Percentiles rank a stretch among this genome's conserved stretches.
Conservation (phyloP, 805 yeast genomes). For the Kluyveromyces wickerhamii region DNA sequence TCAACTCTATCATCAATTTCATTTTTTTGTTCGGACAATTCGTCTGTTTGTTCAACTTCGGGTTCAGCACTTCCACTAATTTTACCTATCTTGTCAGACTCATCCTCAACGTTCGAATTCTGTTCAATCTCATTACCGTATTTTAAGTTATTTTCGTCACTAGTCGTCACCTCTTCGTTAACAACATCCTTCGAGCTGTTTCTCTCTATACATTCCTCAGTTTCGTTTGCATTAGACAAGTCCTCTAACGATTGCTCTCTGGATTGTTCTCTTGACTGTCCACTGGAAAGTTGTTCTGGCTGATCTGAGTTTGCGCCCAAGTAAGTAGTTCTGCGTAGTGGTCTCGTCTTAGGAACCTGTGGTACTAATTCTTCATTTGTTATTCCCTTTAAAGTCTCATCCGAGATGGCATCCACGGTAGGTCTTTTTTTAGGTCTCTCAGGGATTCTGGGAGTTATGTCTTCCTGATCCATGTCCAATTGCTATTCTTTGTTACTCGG, state of each 20-base stretch:
- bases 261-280: slow-evolving; percentile 1
- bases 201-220: background rate
- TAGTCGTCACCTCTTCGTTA: background rate
- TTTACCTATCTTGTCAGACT: background rate
- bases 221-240: no score
- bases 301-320: background rate
- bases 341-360: background rate
- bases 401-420: background rate
- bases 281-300: background rate
- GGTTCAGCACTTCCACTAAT: background rate
- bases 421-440: slow-evolving; percentile 20
- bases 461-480: no score
- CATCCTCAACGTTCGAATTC: background rate
- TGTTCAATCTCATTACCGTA: background rate
- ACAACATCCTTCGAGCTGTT: background rate
- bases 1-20: background rate
- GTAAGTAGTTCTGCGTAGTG: background rate
- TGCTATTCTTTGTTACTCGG: no score
- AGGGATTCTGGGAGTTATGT: slow-evolving; percentile 29
- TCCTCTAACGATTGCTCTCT: no score
- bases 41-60: no score
- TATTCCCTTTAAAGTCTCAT: slow-evolving; percentile 1
- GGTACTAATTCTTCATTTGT: slow-evolving; percentile 1
- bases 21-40: background rate
- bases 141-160: background rate